Conservation (phyloP, 2,329 filamentous ascomycete species). For the Fusarium musae region DNA sequence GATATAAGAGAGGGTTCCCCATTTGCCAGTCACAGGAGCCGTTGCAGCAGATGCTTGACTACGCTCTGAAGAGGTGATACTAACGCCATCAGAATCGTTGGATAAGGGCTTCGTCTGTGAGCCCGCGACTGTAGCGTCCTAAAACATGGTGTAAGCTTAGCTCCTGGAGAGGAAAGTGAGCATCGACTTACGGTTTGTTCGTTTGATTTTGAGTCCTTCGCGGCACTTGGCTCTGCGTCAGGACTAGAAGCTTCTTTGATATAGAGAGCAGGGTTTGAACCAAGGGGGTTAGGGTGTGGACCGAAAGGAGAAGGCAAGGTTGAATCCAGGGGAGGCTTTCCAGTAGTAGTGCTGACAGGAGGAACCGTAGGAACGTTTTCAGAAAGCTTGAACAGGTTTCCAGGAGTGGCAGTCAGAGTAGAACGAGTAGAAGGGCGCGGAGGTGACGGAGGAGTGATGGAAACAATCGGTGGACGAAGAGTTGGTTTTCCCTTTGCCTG, state of each 20-base stretch:
- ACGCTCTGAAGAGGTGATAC: background rate
- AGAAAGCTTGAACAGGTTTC: background rate
- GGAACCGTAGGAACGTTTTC: background rate
- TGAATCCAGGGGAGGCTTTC: background rate
- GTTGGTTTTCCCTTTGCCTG: background rate
- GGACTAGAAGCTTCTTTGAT: background rate
- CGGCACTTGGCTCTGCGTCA: background rate
- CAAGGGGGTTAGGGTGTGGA: background rate
- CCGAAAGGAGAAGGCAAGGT: background rate
- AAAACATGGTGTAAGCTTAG: background rate
- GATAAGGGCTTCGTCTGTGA: background rate
- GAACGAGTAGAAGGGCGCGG: background rate
- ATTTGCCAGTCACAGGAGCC: background rate
- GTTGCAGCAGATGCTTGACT: background rate
- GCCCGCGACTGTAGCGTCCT: background rate
- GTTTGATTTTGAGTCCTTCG: background rate
- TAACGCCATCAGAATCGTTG: background rate
- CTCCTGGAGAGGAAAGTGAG: rapidly evolving
- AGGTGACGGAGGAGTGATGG: background rate
- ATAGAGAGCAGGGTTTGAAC: background rate
- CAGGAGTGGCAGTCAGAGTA: background rate
- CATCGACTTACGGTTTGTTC: background rate
- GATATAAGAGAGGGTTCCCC: background rate
- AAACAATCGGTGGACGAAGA: background rate
- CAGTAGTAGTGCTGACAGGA: background rate